A percentile compares a stretch with the other conserved stretches of the same genome.
Conservation (phyloP, 306 rosid genomes). For the Elaeagnus macrophylla region DNA sequence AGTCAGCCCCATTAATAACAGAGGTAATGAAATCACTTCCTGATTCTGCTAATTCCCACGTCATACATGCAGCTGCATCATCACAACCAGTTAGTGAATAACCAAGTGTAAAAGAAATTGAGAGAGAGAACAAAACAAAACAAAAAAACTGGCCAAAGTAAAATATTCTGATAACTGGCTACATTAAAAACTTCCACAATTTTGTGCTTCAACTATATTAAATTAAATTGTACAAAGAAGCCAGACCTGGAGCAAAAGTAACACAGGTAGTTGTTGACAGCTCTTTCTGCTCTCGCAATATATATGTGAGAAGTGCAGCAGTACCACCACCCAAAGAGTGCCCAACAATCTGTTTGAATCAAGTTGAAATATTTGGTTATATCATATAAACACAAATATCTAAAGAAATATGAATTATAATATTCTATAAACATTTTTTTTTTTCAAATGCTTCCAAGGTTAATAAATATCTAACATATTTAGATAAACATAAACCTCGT, state of each 20-base stretch:
- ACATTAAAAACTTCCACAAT: too few species aligned
- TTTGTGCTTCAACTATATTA: slow-evolving; percentile 2
- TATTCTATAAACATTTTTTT: not conserved
- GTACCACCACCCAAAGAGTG: slow-evolving; percentile 99
- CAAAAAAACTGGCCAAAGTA: not conserved
- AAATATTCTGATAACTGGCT: too few species aligned
- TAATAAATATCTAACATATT: not conserved
- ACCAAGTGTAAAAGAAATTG: not conserved
- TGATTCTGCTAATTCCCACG: slow-evolving; percentile 96
- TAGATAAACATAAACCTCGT: too few species aligned
- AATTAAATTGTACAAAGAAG: not conserved
- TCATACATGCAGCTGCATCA: slow-evolving; percentile 93
- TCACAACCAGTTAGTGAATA: slow-evolving; percentile 23
- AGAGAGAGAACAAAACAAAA: slow-evolving; percentile 1
- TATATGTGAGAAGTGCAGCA: slow-evolving; percentile 83
- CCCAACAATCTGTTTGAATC: slow-evolving; percentile 63
- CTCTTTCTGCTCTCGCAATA: slow-evolving; percentile 80
- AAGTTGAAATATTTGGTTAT: slow-evolving; percentile 6
- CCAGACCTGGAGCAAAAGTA: slow-evolving; percentile 90
- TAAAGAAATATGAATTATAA: too few species aligned
- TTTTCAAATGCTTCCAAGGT: not conserved
- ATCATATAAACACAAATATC: not conserved
- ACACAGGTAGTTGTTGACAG: slow-evolving; percentile 61
- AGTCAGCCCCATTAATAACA: slow-evolving; percentile 85
- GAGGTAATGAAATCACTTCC: slow-evolving; percentile 66